Evolutionary conservation across 768 basidiomycete species (phyloP), one percentile per base, ranked within the genome.

Genomic region (Boletus reticuloceps): DNA sequence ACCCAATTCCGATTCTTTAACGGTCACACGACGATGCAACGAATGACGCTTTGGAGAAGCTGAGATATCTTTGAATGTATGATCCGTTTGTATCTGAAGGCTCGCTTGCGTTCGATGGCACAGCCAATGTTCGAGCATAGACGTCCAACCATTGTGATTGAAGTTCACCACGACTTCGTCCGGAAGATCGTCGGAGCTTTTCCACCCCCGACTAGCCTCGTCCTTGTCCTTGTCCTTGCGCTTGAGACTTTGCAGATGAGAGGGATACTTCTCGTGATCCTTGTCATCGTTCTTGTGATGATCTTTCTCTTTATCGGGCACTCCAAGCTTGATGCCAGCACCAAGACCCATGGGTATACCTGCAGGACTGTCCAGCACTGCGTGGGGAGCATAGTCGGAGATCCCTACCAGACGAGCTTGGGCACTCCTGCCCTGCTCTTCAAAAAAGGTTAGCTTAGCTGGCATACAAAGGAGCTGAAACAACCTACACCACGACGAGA

Each of bases 311-410:
- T 71, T 74, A 32, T 80, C 82, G 55, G 79, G 74, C 54, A 81
- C 80, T 54, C 81, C 77, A n/a, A 85, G 75, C 65, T 85, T 90
- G 70, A 91, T 84, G 42, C 88, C 86, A 20, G 89, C 89, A 38
- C 85, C 86, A 9, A 91, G 72, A 13, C 86, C 89, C 81, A 86
- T 84, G 6, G 89, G 89, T 43, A 91, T 84, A 20, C 89, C 88
- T 88, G 52, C 25, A 12, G 41, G 20, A 31, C 34, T 34, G 29
- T 54, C n/a, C 47, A 47, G 61, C 49, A 37, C 37, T n/a, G 39
- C 47, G 22, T 10, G 9, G 40, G 29, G 37, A n/a, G 32, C 31
- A 49, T 6, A n/a, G n/a, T 6, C 19, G 22, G 8, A 20, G 16
- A 38, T 47, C 39, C 56, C 19, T 43, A 85, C 88, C 88, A n/a